Percentiles rank a stretch among this genome's conserved stretches.
phyloP scores from a whole-genome alignment of 2,329 filamentous ascomycete genomes.

The Phyllosticta capitalensis region DNA sequence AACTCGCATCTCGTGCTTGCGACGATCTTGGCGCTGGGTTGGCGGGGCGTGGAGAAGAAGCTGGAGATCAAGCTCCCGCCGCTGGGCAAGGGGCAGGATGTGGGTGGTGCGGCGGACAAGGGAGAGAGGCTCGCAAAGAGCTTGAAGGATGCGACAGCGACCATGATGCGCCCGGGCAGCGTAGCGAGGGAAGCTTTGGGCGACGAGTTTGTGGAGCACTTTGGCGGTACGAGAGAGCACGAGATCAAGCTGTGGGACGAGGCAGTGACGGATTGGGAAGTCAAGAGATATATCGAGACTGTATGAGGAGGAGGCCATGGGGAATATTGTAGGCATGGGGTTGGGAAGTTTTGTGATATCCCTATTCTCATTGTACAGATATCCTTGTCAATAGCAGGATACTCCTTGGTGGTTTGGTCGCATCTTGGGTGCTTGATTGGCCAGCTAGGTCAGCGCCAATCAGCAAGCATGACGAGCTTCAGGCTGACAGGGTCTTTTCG shows the following conservation, averaged over 20 bases:
- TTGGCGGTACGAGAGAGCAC: conserved; percentile 82
- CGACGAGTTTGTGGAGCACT: conserved; percentile 93
- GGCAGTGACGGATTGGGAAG: conserved; percentile 91
- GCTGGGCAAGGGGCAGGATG: conserved; percentile 73
- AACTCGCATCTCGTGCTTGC: conserved; percentile 83
- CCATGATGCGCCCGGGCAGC: conserved; percentile 68
- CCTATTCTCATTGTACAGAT: background rate
- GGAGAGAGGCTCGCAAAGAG: conserved; percentile 75
- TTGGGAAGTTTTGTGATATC: background rate
- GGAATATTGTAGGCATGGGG: background rate
- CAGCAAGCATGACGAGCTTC: background rate
- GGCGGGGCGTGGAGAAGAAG: conserved; percentile 88
- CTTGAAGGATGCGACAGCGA: conserved; percentile 71
- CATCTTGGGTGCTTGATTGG: background rate
- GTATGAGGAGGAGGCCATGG: conserved; percentile 35
- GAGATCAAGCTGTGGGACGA: conserved; percentile 89
- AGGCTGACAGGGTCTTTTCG: background rate
- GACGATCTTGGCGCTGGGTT: conserved; percentile 78
- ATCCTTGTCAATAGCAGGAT: background rate
- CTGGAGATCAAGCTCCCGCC: conserved; percentile 73
- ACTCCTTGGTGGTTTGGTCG: background rate
- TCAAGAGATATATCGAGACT: conserved; percentile 71
- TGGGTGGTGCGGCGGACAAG: conserved; percentile 61
- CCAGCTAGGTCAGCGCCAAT: background rate
- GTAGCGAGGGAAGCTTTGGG: conserved; percentile 91